phyloP scores from a whole-genome alignment of 2,329 filamentous ascomycete species.

The Dactylellina haptotyla region DNA sequence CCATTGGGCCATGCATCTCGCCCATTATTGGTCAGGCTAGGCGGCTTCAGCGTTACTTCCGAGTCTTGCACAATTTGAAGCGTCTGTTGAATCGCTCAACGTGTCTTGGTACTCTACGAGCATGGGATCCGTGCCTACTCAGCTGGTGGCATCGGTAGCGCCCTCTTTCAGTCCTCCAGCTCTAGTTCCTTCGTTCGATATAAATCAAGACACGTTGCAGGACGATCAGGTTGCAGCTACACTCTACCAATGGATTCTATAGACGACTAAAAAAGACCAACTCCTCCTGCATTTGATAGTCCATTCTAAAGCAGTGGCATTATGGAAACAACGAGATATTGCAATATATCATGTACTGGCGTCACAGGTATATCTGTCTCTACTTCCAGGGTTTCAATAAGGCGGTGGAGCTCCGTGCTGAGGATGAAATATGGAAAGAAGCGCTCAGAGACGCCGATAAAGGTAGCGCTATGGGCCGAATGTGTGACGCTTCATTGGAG shows the following conservation, averaged over 20 bases:
- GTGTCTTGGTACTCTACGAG: constrained; percentile 6
- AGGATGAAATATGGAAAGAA: constrained; percentile 47
- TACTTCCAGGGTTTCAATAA: constrained; percentile 25
- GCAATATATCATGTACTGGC: constrained; percentile 40
- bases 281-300: constrained; percentile 24
- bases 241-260: constrained; percentile 27
- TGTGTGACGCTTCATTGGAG: constrained; percentile 42
- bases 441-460: constrained; percentile 41
- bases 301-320: constrained; percentile 26
- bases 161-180: constrained; percentile 14
- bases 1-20: no score
- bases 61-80: no score
- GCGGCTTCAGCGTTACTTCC: no score
- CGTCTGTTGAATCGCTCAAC: constrained; percentile 18
- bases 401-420: constrained; percentile 31
- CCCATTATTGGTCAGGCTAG: no score
- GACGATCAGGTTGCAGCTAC: background rate
- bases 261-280: constrained; percentile 25
- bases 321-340: constrained; percentile 45
- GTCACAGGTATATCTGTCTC: constrained; percentile 39
- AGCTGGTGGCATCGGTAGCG: constrained; percentile 5
- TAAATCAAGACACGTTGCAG: constrained; percentile 4
- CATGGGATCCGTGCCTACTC: background rate
- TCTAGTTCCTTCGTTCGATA: constrained; percentile 2
- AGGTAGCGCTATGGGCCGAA: constrained; percentile 44